These are phyloP conservation scores for Wickerhamomyces sydowiorum DNA, from an alignment of 805 yeast genomes.

Conservation along the genomic window DNA sequence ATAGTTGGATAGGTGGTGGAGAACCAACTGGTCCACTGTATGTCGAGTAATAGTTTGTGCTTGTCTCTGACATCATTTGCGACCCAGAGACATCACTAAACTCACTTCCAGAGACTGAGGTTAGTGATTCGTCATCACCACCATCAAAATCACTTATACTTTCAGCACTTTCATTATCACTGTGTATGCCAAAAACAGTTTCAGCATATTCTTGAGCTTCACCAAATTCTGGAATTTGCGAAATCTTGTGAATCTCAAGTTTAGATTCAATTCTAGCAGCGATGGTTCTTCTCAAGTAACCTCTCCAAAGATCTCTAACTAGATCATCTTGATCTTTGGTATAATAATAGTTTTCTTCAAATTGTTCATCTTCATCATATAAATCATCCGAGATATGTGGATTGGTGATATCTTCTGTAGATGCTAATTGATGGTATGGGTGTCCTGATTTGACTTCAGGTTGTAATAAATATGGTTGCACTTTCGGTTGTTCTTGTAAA, in stretches of 20 bases:
- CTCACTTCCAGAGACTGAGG: conserved; percentile 11
- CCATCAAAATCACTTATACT: conserved; percentile 3
- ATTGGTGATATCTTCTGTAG: not conserved
- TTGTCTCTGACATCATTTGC: conserved; percentile 3
- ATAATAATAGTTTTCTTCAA: not conserved
- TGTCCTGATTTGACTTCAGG: not conserved
- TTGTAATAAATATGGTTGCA: not conserved
- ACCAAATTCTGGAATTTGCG: conserved; percentile 12
- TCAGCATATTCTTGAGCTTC: conserved; percentile 5
- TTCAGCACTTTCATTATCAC: conserved; percentile 7
- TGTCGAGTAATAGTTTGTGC: conserved; percentile 9
- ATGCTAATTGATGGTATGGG: not conserved
- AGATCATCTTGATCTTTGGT: not conserved
- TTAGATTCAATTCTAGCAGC: conserved; percentile 20
- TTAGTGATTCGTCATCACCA: conserved; percentile 11
- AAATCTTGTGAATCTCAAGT: conserved; percentile 9
- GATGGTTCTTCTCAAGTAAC: conserved; percentile 15
- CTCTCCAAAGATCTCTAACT: not conserved
- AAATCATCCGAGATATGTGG: not conserved
- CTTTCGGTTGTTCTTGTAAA: not conserved
- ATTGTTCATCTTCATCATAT: conserved; percentile 5
- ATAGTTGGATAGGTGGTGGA: conserved; percentile 5
- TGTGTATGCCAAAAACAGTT: conserved; percentile 1
- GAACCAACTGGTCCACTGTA: conserved; percentile 4
- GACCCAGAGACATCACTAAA: conserved; percentile 1